A percentile compares a stretch with the other conserved stretches of the same genome.
phyloP scores from a whole-genome alignment of 805 yeast genomes.

The Pichia pseudocactophila region DNA sequence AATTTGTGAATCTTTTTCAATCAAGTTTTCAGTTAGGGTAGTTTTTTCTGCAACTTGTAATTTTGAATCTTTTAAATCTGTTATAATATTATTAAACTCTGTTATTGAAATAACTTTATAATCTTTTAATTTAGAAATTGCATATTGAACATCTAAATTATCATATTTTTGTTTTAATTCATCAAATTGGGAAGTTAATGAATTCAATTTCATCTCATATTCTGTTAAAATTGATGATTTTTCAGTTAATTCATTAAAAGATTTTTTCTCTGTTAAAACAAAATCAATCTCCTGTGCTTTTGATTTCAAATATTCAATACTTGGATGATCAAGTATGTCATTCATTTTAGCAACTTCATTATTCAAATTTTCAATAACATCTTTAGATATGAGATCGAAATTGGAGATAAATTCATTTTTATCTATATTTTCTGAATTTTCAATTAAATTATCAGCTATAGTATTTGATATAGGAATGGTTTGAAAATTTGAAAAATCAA shows the following conservation, averaged over 20 bases:
- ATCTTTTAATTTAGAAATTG: no score
- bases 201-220: no score
- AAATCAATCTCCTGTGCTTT: background rate
- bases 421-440: background rate
- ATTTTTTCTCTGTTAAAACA: background rate
- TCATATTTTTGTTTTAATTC: background rate
- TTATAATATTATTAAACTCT: no score
- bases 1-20: no score
- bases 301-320: background rate
- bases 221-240: no score
- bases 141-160: no score
- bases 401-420: background rate
- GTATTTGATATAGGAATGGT: slow-evolving; percentile 14
- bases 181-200: background rate
- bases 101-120: no score
- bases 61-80: no score
- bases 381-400: background rate
- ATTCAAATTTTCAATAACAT: background rate
- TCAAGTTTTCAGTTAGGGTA: background rate
- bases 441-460: slow-evolving; percentile 11
- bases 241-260: no score
- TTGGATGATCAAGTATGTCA: background rate
- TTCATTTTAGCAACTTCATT: background rate
- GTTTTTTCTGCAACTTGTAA: no score
- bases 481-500: slow-evolving; percentile 8